These are phyloP conservation scores for Lotmaria passim DNA, from an alignment of 208 protist genomes.

Conservation along the genomic window DNA sequence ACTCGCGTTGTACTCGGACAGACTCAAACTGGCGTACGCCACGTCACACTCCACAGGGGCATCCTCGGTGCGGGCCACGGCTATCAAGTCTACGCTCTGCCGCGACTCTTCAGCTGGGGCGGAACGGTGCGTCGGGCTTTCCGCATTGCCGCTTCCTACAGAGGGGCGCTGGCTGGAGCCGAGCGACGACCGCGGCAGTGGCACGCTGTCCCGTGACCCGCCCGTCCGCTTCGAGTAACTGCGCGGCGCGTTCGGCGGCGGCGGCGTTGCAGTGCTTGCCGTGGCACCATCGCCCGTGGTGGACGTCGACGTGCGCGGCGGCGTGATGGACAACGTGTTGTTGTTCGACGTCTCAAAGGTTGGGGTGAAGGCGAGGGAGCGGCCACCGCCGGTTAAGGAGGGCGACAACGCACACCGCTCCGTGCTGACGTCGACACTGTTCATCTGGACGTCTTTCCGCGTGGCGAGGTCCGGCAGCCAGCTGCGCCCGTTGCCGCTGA, in stretches of 20 bases:
- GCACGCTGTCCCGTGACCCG: conserved; percentile 7
- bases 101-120: background rate
- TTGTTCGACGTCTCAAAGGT: conserved; percentile 3
- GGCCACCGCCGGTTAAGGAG: background rate
- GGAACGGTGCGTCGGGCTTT: conserved; percentile 4
- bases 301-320: conserved; percentile 1
- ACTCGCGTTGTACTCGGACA: background rate
- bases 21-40: background rate
- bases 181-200: conserved; percentile 1
- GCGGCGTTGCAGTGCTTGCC: background rate
- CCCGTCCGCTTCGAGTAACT: conserved; percentile 14
- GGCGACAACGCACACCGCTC: conserved; percentile 13
- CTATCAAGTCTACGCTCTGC: background rate
- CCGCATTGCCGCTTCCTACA: background rate
- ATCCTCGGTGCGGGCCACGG: background rate
- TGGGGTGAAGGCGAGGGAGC: conserved; percentile 15
- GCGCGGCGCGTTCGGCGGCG: conserved; percentile 12
- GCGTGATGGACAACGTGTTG: background rate
- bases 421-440: conserved; percentile 8
- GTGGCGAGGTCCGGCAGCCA: conserved; percentile 9
- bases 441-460: background rate
- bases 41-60: background rate
- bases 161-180: conserved; percentile 4
- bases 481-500: conserved; percentile 1
- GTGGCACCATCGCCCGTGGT: background rate